Base-by-base conservation (phyloP, 148 eudicot species). In the Drosera capensis region DNA sequence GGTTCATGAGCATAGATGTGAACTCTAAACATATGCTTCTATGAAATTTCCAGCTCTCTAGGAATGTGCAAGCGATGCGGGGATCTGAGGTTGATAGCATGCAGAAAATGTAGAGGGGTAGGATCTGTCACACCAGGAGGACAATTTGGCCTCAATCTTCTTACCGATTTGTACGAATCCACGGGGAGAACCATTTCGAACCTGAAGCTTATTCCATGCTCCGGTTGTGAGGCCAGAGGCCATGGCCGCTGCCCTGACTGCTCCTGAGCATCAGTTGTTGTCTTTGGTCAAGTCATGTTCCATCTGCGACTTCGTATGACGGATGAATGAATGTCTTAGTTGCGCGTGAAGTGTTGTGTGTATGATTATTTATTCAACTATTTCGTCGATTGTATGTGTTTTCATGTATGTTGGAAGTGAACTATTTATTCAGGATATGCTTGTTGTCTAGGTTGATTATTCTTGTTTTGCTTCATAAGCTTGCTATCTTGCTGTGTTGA, bases 11-110 rank as follows among this genome's bases (percentile, higher is more conserved):
- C 16, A 26, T 9, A 39, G 59, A n/a, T n/a, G n/a, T n/a, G n/a
- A n/a, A n/a, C n/a, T n/a, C n/a, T n/a, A n/a, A n/a, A n/a, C n/a
- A n/a, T n/a, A n/a, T n/a, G n/a, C n/a, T n/a, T n/a, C n/a, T n/a
- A n/a, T n/a, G n/a, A n/a, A n/a, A n/a, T n/a, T n/a, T n/a, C n/a
- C 80, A 85, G 95, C 51, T 74, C 95, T 5, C 35, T 80, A 21
- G 74, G 80, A 7, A 80, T 80, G 95, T 80, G 95, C 67, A 80
- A 68, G 36, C 64, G 55, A 71, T 85, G 92, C 30, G 95, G 95
- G 14, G 82, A 80, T 56, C 59, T 85, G 51, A 80, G 55, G 67
- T 28, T 70, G 58, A 69, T 80, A 54, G 76, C 83, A 22, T 85
- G 95, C 68, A 41, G 63, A 26, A 62, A 29, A 20, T 85, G 95